Conservation (phyloP, 176 grass and related monocot species). For the Aegilops sharonensis region DNA sequence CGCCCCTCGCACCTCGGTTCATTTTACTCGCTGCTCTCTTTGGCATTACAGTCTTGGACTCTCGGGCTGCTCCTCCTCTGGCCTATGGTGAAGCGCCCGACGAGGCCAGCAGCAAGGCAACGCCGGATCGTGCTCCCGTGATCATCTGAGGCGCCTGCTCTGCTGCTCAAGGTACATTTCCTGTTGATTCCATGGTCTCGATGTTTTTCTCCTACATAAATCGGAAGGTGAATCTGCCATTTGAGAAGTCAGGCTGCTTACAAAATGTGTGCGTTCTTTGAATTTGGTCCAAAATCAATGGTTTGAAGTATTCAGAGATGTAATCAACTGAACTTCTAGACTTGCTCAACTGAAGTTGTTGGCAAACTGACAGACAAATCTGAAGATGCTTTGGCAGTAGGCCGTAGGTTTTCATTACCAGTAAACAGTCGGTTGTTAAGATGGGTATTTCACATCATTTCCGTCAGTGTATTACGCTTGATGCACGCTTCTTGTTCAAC, state of each 20-base stretch:
- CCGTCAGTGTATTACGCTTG: neutral
- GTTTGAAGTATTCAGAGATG: neutral
- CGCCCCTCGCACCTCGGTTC: neutral
- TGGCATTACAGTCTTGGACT: neutral
- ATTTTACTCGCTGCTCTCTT: neutral
- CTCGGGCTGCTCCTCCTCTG: neutral
- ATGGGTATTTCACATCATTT: neutral
- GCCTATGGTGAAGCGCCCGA: neutral
- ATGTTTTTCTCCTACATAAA: too few species aligned
- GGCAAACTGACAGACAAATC: neutral
- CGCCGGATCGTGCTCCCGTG: neutral
- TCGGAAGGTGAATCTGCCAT: neutral
- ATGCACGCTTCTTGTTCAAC: neutral
- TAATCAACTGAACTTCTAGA: neutral
- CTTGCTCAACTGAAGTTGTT: neutral
- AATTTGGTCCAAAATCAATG: neutral
- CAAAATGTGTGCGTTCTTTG: neutral
- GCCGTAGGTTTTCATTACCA: too few species aligned
- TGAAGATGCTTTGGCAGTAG: neutral
- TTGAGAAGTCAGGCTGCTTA: neutral
- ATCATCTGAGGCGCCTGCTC: neutral
- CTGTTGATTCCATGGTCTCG: too few species aligned
- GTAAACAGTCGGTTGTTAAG: too few species aligned
- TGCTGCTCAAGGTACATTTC: neutral
- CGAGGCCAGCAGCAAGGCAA: neutral